These are phyloP conservation scores for Colletotrichum sansevieriae DNA, from an alignment of 2,329 filamentous ascomycete genomes.

Conservation along the genomic window DNA sequence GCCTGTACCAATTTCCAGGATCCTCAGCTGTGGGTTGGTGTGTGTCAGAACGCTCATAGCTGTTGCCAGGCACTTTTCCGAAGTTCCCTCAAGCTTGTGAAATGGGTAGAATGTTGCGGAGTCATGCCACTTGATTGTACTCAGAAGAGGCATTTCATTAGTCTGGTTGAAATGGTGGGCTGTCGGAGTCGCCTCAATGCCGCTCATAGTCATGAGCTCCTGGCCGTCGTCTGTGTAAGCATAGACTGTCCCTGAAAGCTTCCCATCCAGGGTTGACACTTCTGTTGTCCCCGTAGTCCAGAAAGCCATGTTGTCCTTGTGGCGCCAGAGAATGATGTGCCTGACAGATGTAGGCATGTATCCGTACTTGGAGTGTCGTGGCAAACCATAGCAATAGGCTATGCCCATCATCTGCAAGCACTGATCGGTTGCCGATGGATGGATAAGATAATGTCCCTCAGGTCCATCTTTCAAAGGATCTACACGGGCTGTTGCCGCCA, in stretches of 20 bases:
- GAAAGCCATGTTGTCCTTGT: neutral
- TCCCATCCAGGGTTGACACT: neutral
- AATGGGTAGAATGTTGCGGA: slow-evolving; percentile 1
- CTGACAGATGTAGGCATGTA: neutral
- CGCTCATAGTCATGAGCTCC: slow-evolving; percentile 11
- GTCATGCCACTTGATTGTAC: neutral
- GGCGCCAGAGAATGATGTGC: neutral
- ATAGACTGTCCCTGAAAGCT: neutral
- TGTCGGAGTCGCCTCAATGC: neutral
- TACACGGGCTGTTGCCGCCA: slow-evolving; percentile 43
- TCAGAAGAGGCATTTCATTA: slow-evolving; percentile 15
- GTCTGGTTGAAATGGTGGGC: slow-evolving; percentile 4
- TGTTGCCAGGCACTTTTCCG: neutral
- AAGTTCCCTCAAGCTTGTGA: neutral
- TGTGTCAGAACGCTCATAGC: neutral
- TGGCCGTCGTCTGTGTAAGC: neutral
- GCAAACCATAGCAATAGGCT: slow-evolving; percentile 33
- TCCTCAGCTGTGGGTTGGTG: neutral
- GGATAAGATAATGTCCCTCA: slow-evolving; percentile 52
- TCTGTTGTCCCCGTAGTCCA: slow-evolving; percentile 6
- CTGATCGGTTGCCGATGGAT: slow-evolving; percentile 55
- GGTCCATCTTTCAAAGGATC: slow-evolving; percentile 1
- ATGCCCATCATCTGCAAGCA: slow-evolving; percentile 48
- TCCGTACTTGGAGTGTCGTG: slow-evolving; percentile 10
- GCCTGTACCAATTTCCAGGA: neutral